Evolutionary conservation across 2,329 filamentous ascomycete genomes (phyloP), one percentile per base, ranked within the genome.

Genomic region (Sphaerostilbella broomeana): DNA sequence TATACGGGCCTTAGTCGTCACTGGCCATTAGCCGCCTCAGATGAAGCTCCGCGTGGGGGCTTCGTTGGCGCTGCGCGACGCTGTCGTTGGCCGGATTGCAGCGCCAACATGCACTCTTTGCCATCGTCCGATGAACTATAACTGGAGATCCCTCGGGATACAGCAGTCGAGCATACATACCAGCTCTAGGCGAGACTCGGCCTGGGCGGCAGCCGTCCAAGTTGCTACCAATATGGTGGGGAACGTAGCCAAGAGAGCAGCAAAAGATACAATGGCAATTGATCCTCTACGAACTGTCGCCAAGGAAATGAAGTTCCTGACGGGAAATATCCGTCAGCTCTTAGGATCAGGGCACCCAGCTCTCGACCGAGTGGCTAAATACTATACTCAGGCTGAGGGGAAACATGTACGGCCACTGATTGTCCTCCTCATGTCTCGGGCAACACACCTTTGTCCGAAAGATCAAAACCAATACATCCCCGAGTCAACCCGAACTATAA

Each of bases 391-490:
- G 55, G 86, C 86, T 44, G 88, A 97, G 70, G 92, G 92, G 47
- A 98, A 98, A 69, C 92, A 97, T 64, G 82, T 98, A 52, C 82
- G 92, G 50, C 92, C 92, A 20, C 77, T 95, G 62, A 84, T 98
- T 45, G 89, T 98, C 20, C 77, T 98, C 46, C 79, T 98, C 54
- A 97, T 98, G 90, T 90, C 89, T 46, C 79, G 89, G 58, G 92
- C 92, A 5, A 95, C 90, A 2, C 79, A 87, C n/a, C 68, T 87
- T 39, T 72, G 84, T 72, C 64, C 86, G 69, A 70, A 89, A 59
- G 51, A 57, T 18, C 55, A 64, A 10, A 59, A 62, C 13, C 52
- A 58, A 4, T 56, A 60, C n/a, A 50, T 60, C 8, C 47, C 60
- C 3, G 70, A 64, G 58, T 70, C 62, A 6, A 55, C 61, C 7